Evolutionary conservation across 495 filamentous ascomycete genomes (phyloP).

Genomic region (Aspergillus baeticus): DNA sequence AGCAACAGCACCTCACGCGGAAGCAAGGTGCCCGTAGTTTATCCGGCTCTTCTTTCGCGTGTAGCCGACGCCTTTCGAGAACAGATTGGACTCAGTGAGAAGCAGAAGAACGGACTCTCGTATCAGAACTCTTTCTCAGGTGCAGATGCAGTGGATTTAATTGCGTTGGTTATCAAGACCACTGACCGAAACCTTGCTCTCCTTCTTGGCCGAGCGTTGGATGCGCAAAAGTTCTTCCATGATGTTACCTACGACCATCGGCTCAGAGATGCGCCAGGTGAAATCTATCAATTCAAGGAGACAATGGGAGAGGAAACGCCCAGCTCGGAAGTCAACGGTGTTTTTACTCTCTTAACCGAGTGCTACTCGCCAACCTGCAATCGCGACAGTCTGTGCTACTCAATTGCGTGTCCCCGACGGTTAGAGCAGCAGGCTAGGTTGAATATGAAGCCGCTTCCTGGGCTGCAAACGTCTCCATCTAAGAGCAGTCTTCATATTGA

Average conservation of each 20-base stretch:
- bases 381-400: slow-evolving; percentile 92
- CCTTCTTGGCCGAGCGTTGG: slow-evolving; percentile 86
- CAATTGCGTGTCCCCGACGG: slow-evolving; percentile 92
- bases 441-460: slow-evolving; percentile 88
- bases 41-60: slow-evolving; percentile 85
- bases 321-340: slow-evolving; percentile 85
- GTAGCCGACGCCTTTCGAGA: slow-evolving; percentile 91
- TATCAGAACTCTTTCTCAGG: slow-evolving; percentile 98
- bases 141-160: slow-evolving; percentile 90
- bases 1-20: slow-evolving; percentile 40
- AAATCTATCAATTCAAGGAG: slow-evolving; percentile 97
- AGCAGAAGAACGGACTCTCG: slow-evolving; percentile 93
- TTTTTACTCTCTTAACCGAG: slow-evolving; percentile 93
- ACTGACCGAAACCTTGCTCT: slow-evolving; percentile 93
- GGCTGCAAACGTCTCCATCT: slow-evolving; percentile 78
- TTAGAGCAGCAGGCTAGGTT: slow-evolving; percentile 92
- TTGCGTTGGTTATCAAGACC: slow-evolving; percentile 92
- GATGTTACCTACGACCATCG: slow-evolving; percentile 98
- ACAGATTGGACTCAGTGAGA: slow-evolving; percentile 75
- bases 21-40: slow-evolving; percentile 74
- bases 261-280: slow-evolving; percentile 81
- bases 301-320: slow-evolving; percentile 82
- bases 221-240: slow-evolving; percentile 99
- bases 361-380: slow-evolving; percentile 99
- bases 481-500: slow-evolving; percentile 79